A percentile compares a stretch with the other conserved stretches of the same genome.
Evolutionary conservation across 208 protist species (phyloP).

Genomic region (Trichomonas tenax): DNA sequence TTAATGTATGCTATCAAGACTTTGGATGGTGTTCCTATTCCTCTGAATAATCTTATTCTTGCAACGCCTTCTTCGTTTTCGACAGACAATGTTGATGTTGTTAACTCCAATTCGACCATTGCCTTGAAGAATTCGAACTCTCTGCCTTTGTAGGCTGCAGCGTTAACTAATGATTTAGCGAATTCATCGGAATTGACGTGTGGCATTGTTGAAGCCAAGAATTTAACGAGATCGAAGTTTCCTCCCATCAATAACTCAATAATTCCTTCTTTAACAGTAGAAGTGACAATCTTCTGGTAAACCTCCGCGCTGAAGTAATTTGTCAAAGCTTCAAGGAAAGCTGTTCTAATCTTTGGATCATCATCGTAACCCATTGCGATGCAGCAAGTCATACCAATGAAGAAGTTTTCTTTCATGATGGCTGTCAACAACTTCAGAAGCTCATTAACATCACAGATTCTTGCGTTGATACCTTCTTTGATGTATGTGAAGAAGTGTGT

Average conservation of each 20-base stretch:
- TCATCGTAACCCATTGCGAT: not conserved
- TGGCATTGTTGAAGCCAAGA: not conserved
- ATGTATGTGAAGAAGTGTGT: not conserved
- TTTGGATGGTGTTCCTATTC: not conserved
- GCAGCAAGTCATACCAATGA: not conserved
- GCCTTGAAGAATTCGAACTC: not conserved
- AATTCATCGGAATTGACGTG: not conserved
- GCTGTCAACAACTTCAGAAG: not conserved
- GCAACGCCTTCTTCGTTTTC: not conserved
- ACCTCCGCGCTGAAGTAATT: not conserved
- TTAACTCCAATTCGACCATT: not conserved
- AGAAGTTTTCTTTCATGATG: not conserved
- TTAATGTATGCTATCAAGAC: not conserved
- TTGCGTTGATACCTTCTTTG: not conserved
- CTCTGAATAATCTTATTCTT: not conserved
- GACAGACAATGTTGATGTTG: not conserved
- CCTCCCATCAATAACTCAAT: not conserved
- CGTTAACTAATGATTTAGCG: not conserved
- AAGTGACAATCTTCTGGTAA: not conserved
- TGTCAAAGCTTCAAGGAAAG: not conserved
- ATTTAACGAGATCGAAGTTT: not conserved
- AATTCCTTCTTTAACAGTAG: not conserved
- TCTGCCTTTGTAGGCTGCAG: not conserved
- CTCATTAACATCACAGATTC: not conserved
- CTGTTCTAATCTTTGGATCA: not conserved